Evolutionary conservation across 345 rosid species (phyloP).

Genomic region (Carallia pectinifolia): DNA sequence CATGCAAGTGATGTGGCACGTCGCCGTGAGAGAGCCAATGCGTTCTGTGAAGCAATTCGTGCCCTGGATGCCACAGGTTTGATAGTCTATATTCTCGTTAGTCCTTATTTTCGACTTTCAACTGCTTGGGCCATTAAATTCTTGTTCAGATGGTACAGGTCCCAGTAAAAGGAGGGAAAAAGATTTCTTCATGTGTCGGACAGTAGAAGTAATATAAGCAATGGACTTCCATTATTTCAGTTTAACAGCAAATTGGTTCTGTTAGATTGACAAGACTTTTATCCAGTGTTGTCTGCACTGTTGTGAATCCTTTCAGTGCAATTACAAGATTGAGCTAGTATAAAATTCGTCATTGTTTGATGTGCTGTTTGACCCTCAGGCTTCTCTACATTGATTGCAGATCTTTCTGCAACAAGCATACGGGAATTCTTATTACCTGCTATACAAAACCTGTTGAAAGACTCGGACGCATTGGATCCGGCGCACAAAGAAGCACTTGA

Average conservation of each 20-base stretch:
- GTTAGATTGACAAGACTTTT: background rate
- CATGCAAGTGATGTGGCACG: conserved; percentile 60
- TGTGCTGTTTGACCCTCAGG: conserved; percentile 4
- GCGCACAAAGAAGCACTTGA: conserved; percentile 97
- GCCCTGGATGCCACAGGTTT: conserved; percentile 96
- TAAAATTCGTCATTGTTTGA: background rate
- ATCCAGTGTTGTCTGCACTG: background rate
- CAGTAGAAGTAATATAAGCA: background rate
- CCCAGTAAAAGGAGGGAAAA: background rate
- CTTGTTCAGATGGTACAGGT: too few relatives aligned
- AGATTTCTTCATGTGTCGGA: background rate
- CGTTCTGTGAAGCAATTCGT: conserved; percentile 89
- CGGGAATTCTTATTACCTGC: conserved; percentile 77
- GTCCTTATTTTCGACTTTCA: background rate
- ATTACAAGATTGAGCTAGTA: background rate
- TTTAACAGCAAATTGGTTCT: background rate
- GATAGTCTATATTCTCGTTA: background rate
- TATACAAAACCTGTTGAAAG: conserved; percentile 80
- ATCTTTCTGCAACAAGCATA: conserved; percentile 63
- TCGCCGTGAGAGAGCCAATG: conserved; percentile 83
- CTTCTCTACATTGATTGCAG: conserved; percentile 36
- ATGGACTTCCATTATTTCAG: background rate
- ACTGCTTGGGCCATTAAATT: too few relatives aligned
- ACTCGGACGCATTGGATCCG: conserved; percentile 82
- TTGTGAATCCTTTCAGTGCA: background rate